These are phyloP conservation scores for Dactylis glomerata DNA, from an alignment of 176 grass and related monocot species.

Conservation along the genomic window DNA sequence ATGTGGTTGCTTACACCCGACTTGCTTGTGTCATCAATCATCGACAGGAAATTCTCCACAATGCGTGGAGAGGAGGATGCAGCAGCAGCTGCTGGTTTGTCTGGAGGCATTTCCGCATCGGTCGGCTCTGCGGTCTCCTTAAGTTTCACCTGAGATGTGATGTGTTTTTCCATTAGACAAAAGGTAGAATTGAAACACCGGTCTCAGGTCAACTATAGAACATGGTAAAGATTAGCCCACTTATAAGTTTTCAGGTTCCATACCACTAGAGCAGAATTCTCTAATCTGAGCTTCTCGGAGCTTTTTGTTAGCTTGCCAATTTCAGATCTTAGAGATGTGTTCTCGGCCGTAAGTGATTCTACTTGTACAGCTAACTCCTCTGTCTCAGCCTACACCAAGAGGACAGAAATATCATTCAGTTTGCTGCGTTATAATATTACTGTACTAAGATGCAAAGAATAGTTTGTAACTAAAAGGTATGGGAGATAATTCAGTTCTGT, in stretches of 20 bases:
- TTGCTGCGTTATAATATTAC: not conserved
- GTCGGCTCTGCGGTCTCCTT: constrained; percentile 18
- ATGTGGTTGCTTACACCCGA: constrained; percentile 26
- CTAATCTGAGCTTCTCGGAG: constrained; percentile 70
- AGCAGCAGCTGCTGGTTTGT: not conserved
- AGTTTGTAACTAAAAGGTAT: not conserved
- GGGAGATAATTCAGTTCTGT: constrained; percentile 1
- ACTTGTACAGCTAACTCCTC: constrained; percentile 70
- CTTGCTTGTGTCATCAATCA: constrained; percentile 46
- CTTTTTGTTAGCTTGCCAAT: constrained; percentile 62
- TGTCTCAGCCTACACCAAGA: constrained; percentile 61
- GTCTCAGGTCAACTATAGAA: not conserved
- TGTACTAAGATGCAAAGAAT: constrained; percentile 1
- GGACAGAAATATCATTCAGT: not conserved
- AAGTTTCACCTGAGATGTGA: constrained; percentile 48
- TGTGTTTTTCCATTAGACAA: not conserved
- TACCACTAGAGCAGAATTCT: constrained; percentile 85
- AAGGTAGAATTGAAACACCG: not conserved
- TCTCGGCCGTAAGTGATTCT: constrained; percentile 69
- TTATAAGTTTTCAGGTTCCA: not conserved
- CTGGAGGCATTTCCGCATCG: not conserved
- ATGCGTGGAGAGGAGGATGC: constrained; percentile 21
- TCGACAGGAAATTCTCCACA: constrained; percentile 65
- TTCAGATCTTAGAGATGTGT: constrained; percentile 75
- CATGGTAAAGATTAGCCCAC: not conserved